A percentile compares a stretch with the other conserved stretches of the same genome.
Conservation (phyloP, 768 basidiomycete species). For the Scleroderma citrinum region DNA sequence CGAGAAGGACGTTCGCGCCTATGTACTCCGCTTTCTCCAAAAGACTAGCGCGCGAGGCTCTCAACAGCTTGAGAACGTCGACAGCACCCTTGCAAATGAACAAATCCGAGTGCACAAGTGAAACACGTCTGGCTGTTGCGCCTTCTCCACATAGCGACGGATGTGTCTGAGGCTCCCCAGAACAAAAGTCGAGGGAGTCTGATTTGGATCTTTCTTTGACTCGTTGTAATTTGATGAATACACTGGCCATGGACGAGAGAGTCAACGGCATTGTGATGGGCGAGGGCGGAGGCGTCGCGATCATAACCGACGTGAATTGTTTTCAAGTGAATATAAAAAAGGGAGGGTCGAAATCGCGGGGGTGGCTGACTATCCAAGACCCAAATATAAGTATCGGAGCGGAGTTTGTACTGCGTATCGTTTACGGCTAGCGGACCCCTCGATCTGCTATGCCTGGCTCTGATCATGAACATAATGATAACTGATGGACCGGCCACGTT, state of each 20-base stretch:
- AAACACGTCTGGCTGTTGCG: constrained; percentile 24
- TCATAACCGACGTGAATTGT: constrained; percentile 2
- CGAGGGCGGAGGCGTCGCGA: constrained; percentile 17
- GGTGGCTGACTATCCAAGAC: not conserved
- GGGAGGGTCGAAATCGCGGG: too few species aligned
- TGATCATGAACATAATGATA: too few species aligned
- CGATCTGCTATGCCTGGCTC: too few species aligned
- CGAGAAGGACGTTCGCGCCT: constrained; percentile 57
- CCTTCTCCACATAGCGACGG: constrained; percentile 24
- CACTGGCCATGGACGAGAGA: constrained; percentile 40
- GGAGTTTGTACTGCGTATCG: constrained; percentile 17
- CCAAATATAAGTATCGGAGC: constrained; percentile 1
- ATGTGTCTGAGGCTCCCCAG: constrained; percentile 36
- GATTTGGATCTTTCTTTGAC: constrained; percentile 16
- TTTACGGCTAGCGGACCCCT: too few species aligned
- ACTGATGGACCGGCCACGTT: too few species aligned
- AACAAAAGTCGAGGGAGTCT: constrained; percentile 30
- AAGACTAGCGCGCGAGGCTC: constrained; percentile 46
- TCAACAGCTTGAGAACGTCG: constrained; percentile 50
- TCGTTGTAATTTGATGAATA: constrained; percentile 51
- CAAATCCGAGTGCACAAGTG: constrained; percentile 34
- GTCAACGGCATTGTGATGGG: constrained; percentile 19
- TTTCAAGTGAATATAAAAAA: not conserved
- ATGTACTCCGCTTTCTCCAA: constrained; percentile 42
- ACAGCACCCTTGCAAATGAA: constrained; percentile 61